Base-by-base conservation (phyloP, 768 basidiomycete genomes). In the Boletellus ananas region DNA sequence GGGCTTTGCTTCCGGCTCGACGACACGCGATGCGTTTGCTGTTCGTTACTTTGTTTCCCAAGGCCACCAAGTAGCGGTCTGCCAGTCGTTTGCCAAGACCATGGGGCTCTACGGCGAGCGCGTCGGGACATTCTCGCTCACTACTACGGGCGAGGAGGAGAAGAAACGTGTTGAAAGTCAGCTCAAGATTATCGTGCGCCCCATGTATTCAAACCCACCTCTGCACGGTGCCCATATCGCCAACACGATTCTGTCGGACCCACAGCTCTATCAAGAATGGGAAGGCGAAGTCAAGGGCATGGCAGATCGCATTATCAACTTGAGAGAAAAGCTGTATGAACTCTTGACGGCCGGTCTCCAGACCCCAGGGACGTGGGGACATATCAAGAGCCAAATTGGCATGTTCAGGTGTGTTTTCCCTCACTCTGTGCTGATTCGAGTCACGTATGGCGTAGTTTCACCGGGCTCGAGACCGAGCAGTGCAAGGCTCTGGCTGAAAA, bases 71-170 rank as follows among this genome's bases (percentile, higher is more conserved):
- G 71, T 94, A 59, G 89, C 94, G 25, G 80, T 98, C 21, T 80
- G 88, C 56, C 96, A 99, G 69, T 94, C 90, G 34, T 99, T 96
- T 69, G 96, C 96, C 34, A 99, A 99, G 79, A 98, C 98, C 77
- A 95, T 97, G 85, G 96, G 96, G 46, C 80, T 99, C 36, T 99
- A 99, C 67, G 95, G 94, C 52, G 96, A 98, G 74, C 94, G 96
- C 60, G 91, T 93, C 51, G 96, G 96, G n/a, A 87, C 90, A 5
- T 94, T 99, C 76, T 95, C 94, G 16, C 67, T 99, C 62, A 81
- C 80, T 45, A 83, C 82, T 17, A 63, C 73, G 47, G 79, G 79
- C 58, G 73, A 84, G 40, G 87, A 80, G 56, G 91, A 91, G 72
- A 89, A 83, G 70, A 85, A 83, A 29, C 85, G 92, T 42, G 84